Conservation (phyloP, 257 asterid species). For the Penstemon barbatus region DNA sequence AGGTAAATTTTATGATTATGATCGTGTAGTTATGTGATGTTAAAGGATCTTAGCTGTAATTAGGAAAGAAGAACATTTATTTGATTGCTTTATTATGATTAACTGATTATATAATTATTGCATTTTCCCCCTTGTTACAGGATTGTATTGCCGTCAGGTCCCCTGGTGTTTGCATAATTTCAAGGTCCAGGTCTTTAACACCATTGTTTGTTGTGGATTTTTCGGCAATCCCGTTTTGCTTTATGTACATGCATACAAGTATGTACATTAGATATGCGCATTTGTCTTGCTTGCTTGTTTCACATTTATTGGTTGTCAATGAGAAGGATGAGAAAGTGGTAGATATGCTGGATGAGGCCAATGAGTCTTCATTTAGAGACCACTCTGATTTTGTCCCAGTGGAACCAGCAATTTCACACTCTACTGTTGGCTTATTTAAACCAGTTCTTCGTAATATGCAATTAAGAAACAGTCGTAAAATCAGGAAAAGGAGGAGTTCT, state of each 20-base stretch:
- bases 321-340: slow-evolving; percentile 31
- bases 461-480: slow-evolving; percentile 48
- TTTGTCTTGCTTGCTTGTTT: slow-evolving; percentile 34
- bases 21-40: not conserved
- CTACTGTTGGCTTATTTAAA: slow-evolving; percentile 41
- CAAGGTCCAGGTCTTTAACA: slow-evolving; percentile 42
- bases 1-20: slow-evolving; percentile 43
- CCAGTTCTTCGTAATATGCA: slow-evolving; percentile 41
- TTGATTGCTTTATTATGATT: not conserved
- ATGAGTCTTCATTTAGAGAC: slow-evolving; percentile 13
- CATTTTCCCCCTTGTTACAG: slow-evolving; percentile 39
- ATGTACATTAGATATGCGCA: slow-evolving; percentile 42
- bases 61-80: not conserved
- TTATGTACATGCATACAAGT: slow-evolving; percentile 55
- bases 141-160: slow-evolving; percentile 35
- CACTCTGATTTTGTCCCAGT: slow-evolving; percentile 21
- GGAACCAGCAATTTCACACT: slow-evolving; percentile 27
- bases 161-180: slow-evolving; percentile 56
- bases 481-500: slow-evolving; percentile 69
- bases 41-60: not conserved
- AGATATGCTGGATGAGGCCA: slow-evolving; percentile 20
- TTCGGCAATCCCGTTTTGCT: slow-evolving; percentile 65
- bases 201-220: slow-evolving; percentile 65
- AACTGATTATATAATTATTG: not conserved
- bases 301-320: slow-evolving; percentile 8